Conservation (phyloP, 805 yeast genomes). For the Debaryomyces tyrocola region DNA sequence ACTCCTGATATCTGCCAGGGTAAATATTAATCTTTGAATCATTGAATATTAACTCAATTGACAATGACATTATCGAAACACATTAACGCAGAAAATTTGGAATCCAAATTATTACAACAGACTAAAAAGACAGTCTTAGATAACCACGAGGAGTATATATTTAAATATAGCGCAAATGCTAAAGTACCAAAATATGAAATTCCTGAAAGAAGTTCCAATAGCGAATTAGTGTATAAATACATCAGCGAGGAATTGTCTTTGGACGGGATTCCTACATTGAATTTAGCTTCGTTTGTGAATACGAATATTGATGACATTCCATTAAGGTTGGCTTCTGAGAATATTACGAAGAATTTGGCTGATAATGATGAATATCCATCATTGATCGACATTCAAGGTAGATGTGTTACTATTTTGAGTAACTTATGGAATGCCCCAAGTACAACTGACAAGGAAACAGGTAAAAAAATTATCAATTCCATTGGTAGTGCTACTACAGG, state of each 20-base stretch:
- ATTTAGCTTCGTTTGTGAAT: constrained; percentile 87
- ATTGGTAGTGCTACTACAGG: constrained; percentile 94
- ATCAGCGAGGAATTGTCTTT: constrained; percentile 72
- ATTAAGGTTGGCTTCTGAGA: constrained; percentile 57
- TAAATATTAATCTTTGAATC: no score
- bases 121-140: constrained; percentile 18
- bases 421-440: constrained; percentile 77
- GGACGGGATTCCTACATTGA: constrained; percentile 82
- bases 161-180: constrained; percentile 27
- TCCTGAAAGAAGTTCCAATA: constrained; percentile 55
- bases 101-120: constrained; percentile 27
- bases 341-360: constrained; percentile 83
- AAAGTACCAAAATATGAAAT: constrained; percentile 59
- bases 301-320: constrained; percentile 54
- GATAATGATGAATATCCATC: constrained; percentile 95
- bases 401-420: constrained; percentile 80
- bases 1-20: no score
- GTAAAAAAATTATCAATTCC: constrained; percentile 37
- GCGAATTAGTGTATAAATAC: constrained; percentile 56
- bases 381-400: constrained; percentile 70
- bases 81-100: constrained; percentile 45
- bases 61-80: constrained; percentile 47
- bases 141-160: constrained; percentile 31
- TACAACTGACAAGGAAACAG: constrained; percentile 18
- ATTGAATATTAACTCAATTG: background rate